Percentiles rank a stretch among this genome's conserved stretches.
These are phyloP conservation scores for Erysiphe neolycopersici DNA, from an alignment of 2,329 filamentous ascomycete genomes.

Conservation along the genomic window DNA sequence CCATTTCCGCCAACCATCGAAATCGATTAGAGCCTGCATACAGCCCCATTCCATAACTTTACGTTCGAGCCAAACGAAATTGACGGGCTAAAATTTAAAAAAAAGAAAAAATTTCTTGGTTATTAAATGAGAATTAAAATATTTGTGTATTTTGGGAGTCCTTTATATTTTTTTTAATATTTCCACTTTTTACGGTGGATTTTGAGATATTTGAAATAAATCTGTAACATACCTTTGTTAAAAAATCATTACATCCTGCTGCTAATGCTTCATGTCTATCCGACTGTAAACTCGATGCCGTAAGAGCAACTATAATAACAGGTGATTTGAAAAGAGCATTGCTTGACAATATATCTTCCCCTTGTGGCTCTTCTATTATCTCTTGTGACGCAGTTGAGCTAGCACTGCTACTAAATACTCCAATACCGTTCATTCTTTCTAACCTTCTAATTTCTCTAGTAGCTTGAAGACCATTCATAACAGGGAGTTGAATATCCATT, in stretches of 20 bases:
- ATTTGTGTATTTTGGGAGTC: no score
- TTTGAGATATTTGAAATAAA: conserved; percentile 1
- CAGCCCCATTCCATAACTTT: conserved; percentile 99
- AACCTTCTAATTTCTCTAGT: conserved; percentile 81
- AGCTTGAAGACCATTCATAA: conserved; percentile 88
- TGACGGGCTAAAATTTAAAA: conserved; percentile 42
- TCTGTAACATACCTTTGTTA: conserved; percentile 74
- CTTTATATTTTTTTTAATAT: no score
- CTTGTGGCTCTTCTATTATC: conserved; percentile 20
- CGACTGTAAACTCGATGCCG: conserved; percentile 78
- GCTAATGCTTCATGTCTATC: conserved; percentile 86
- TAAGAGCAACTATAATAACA: conserved; percentile 91
- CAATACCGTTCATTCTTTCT: conserved; percentile 75
- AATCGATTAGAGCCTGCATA: conserved; percentile 98
- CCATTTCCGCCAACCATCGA: conserved; percentile 94
- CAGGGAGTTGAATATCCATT: conserved; percentile 94
- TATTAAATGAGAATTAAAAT: conserved; percentile 1
- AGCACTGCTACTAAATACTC: conserved; percentile 54
- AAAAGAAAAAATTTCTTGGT: neutral
- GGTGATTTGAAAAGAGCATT: conserved; percentile 68
- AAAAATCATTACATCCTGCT: conserved; percentile 90
- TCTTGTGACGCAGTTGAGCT: conserved; percentile 24
- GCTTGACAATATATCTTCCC: conserved; percentile 43
- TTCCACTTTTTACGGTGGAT: neutral
- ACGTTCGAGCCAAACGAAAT: conserved; percentile 87